Evolutionary conservation across 805 yeast genomes (phyloP), one percentile per base, ranked within the genome.

Genomic region (Cyberlindnera sargentensis): DNA sequence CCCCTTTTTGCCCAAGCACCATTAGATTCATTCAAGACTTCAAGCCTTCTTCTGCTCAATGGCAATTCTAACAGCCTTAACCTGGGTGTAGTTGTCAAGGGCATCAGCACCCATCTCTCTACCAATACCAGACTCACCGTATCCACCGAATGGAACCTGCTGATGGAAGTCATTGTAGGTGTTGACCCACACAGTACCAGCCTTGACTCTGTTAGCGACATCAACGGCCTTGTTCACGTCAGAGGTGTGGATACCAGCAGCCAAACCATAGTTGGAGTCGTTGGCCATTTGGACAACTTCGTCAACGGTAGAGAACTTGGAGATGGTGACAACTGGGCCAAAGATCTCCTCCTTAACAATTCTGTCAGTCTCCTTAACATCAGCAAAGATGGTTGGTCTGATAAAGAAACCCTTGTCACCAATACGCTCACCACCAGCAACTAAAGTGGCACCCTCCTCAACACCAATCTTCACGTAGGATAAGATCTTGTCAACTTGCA

Each of bases 171-270:
- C 93, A 67, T 89, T 89, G 67, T 87, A 82, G 46, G 89, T 79
- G 78, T 90, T 90, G 53, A 89, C 76, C 91, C 95, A 91, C 53
- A 90, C 80, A 46, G 91, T 85, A 61, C 98, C 98, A 47, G 95
- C 83, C 57, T 81, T 78, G 44, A 90, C 67, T 62, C 79, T 78
- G 66, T 75, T 73, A 36, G 95, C 73, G 49, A 86, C 90, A 44
- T 78, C 78, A 55, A 84, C 71, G 32, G 95, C 90, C 58, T 81
- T 82, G 70, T 76, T 76, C 52, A 90, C 64, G 67, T 83, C 80
- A 41, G 68, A 65, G 47, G 97, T 81, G 72, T 88, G 95, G 44
- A 90, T 71, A 67, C 95, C 95, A 48, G 96, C 95, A 49, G 93
- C 95, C 61, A 86, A 74, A 50, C 97, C 98, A 65, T 84, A 90